Percentiles rank a stretch among this genome's conserved stretches.
Evolutionary conservation across 306 rosid species (phyloP).

Genomic region (Lagenaria siceraria): DNA sequence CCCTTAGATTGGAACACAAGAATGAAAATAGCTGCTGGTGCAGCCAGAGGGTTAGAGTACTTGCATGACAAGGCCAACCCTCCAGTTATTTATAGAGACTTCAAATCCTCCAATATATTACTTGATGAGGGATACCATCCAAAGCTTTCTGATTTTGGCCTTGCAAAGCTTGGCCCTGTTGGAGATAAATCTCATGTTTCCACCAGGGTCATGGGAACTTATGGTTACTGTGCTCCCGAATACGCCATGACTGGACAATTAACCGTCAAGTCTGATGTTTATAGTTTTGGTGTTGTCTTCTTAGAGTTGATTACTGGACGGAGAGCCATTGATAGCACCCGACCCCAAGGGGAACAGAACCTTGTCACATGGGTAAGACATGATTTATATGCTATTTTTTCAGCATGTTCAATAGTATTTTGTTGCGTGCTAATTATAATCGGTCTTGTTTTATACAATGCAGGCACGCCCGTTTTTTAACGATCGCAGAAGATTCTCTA

Average conservation of each 20-base stretch:
- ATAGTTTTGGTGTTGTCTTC: constrained; percentile 84
- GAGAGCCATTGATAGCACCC: constrained; percentile 61
- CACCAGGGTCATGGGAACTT: constrained; percentile 91
- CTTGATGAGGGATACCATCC: constrained; percentile 77
- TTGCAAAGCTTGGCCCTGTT: constrained; percentile 87
- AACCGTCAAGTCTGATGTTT: constrained; percentile 83
- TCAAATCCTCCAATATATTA: constrained; percentile 85
- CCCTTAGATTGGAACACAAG: constrained; percentile 83
- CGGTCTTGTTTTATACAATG: constrained; percentile 15
- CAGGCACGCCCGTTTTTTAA: constrained; percentile 85
- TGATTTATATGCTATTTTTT: background rate
- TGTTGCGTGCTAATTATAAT: background rate
- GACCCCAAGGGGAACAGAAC: constrained; percentile 83
- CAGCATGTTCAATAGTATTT: background rate
- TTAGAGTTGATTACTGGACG: constrained; percentile 86
- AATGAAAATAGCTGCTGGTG: constrained; percentile 89
- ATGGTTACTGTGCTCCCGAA: constrained; percentile 91
- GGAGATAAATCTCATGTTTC: constrained; percentile 93
- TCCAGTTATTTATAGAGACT: constrained; percentile 82
- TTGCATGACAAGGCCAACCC: constrained; percentile 89
- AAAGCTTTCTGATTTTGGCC: constrained; percentile 90
- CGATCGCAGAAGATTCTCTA: constrained; percentile 70
- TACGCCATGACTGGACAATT: constrained; percentile 92
- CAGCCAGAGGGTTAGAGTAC: constrained; percentile 78
- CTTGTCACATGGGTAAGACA: constrained; percentile 71